Base-by-base conservation (phyloP, 768 basidiomycete genomes). In the Pluteus cervinus region DNA sequence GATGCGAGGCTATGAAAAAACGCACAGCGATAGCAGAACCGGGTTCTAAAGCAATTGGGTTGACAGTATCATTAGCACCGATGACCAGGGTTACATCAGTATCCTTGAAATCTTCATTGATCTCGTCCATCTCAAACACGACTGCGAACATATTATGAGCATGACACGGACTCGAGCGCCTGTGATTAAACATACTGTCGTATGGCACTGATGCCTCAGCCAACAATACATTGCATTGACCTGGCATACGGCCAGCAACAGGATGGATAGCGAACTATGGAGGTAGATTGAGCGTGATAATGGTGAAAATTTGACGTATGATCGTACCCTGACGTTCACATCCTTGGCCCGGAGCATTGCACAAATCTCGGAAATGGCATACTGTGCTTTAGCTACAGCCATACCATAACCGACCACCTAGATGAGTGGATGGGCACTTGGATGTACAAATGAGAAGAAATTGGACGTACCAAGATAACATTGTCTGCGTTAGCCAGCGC, bases 101-200 rank as follows among this genome's bases (percentile, higher is more conserved):
- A 24, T 87, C 86, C 36, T 69, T 66, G 58, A 92, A 92, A 54
- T 92, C 89, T 26, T 91, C 86, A 53, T 92, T 91, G 64, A 92
- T 91, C 60, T 92, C 89, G 43, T 92, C 89, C 89, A 92, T 90
- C 62, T 92, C 89, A 41, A 86, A 66, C 26, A 91, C 87, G 46
- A 91, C 88, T 89, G 48, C n/a, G 41, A 39, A 20, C 5, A 32
- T 25, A 36, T 32, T 11, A 23, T 42, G 36, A 42, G 36, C 9
- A 25, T n/a, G 11, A 29, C 26, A 17, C 26, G 21, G 20, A 33
- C 21, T n/a, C 22, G 12, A 22, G 21, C 11, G 22, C 25, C 11
- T 18, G 16, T 35, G 28, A 33, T 15, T 25, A 16, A 38, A 48
- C 79, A 56, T 45, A 87, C 85, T 85, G 51, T 91, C 88, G 50